A percentile compares a stretch with the other conserved stretches of the same genome.
phyloP scores from a whole-genome alignment of 2,329 filamentous ascomycete species.

The Chalara sp. region DNA sequence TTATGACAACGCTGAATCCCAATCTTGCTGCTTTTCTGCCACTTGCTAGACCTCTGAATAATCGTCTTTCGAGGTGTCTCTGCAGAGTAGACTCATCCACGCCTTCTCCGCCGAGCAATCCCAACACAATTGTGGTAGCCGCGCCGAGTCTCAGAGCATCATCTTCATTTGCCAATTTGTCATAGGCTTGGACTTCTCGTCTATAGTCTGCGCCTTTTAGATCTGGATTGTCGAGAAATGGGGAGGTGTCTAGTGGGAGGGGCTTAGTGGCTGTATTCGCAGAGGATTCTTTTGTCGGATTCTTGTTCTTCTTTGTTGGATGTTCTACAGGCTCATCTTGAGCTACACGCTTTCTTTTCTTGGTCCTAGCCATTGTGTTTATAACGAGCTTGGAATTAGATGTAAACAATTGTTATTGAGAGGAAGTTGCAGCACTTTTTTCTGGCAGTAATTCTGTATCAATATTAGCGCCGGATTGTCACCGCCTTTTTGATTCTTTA shows the following conservation, averaged over 20 bases:
- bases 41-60: conserved; percentile 86
- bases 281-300: conserved; percentile 1
- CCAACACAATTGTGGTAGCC: conserved; percentile 50
- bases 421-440: no score
- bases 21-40: conserved; percentile 81
- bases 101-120: conserved; percentile 43
- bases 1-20: conserved; percentile 83
- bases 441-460: no score
- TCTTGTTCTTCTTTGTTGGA: conserved; percentile 22
- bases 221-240: conserved; percentile 45
- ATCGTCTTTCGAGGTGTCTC: conserved; percentile 55
- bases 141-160: conserved; percentile 48
- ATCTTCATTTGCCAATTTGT: conserved; percentile 54
- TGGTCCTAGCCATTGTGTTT: conserved; percentile 7
- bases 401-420: no score
- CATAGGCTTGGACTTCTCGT: conserved; percentile 53
- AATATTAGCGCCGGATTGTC: no score
- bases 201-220: conserved; percentile 44
- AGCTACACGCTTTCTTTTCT: conserved; percentile 36
- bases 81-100: conserved; percentile 46
- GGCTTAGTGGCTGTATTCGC: background rate
- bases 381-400: no score
- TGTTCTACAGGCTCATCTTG: conserved; percentile 16
- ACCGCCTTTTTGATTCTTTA: no score
- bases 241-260: conserved; percentile 19